Conservation (phyloP, 2,329 filamentous ascomycete genomes). For the Fusarium scirpi region DNA sequence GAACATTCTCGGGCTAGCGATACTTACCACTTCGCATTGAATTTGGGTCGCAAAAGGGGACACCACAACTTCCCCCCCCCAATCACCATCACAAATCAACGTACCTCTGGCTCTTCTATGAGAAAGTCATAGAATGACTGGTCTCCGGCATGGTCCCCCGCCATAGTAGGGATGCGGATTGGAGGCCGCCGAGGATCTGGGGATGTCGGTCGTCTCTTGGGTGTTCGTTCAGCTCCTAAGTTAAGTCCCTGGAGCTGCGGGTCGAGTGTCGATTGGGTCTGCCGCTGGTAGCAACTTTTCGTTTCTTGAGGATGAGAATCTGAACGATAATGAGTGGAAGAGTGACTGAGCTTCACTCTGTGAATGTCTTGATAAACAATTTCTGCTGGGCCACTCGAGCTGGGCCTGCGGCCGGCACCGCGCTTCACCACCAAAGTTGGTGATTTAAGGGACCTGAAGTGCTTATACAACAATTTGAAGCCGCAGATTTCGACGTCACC, state of each 20-base stretch:
- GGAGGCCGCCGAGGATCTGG: conserved; percentile 24
- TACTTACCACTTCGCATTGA: conserved; percentile 20
- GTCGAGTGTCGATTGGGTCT: conserved; percentile 21
- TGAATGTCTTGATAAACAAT: conserved; percentile 38
- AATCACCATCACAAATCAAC: conserved; percentile 15
- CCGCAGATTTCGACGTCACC: conserved; percentile 44
- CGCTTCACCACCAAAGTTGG: conserved; percentile 32
- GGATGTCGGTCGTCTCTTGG: conserved; percentile 13
- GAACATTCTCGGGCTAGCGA: conserved; percentile 13
- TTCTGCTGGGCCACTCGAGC: conserved; percentile 27
- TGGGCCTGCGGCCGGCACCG: conserved; percentile 42
- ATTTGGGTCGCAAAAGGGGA: conserved; percentile 28
- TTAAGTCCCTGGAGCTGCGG: conserved; percentile 20
- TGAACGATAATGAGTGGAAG: conserved; percentile 11
- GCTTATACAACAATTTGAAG: conserved; percentile 44
- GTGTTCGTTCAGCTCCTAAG: conserved; percentile 28
- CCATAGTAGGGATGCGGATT: conserved; percentile 39
- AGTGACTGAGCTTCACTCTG: conserved; percentile 25
- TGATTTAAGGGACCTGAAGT: conserved; percentile 35
- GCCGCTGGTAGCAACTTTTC: conserved; percentile 17
- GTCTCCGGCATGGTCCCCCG: conserved; percentile 40
- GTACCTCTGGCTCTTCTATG: conserved; percentile 48
- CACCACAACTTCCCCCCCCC: conserved; percentile 1
- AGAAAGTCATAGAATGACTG: conserved; percentile 49
- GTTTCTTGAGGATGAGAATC: conserved; percentile 14